Conservation (phyloP, 345 rosid genomes). For the Populus davidiana region DNA sequence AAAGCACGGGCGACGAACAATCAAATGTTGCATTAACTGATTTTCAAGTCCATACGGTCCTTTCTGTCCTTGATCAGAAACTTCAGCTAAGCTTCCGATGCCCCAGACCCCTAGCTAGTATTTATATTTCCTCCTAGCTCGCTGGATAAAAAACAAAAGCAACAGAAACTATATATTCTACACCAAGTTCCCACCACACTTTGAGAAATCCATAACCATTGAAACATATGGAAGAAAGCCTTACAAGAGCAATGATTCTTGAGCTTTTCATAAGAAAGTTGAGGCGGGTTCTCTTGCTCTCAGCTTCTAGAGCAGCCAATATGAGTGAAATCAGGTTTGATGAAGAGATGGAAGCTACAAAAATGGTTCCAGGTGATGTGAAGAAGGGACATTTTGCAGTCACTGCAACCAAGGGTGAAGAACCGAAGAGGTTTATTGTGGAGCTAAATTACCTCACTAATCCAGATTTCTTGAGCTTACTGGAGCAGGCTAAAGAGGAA, state of each 20-base stretch:
- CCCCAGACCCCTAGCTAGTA: background rate
- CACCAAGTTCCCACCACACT: background rate
- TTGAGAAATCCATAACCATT: background rate
- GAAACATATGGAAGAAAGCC: constrained; percentile 6
- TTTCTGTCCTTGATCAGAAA: constrained; percentile 10
- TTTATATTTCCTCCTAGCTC: background rate
- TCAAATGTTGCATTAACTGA: constrained; percentile 3
- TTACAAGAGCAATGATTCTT: constrained; percentile 24
- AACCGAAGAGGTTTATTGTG: constrained; percentile 48
- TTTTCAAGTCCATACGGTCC: constrained; percentile 1
- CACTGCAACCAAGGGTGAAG: constrained; percentile 40
- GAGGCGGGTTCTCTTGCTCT: constrained; percentile 5
- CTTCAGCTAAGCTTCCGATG: constrained; percentile 16
- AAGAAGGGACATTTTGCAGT: constrained; percentile 52
- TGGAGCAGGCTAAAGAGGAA: constrained; percentile 53
- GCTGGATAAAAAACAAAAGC: background rate
- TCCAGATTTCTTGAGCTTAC: constrained; percentile 46
- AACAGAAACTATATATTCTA: background rate
- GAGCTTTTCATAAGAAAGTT: constrained; percentile 29
- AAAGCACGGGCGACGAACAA: background rate
- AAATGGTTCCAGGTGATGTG: constrained; percentile 34
- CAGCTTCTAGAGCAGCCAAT: constrained; percentile 15
- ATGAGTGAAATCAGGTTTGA: background rate
- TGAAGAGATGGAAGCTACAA: constrained; percentile 19
- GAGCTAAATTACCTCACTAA: constrained; percentile 38